Conservation (phyloP, 2,329 filamentous ascomycete species). For the Ceratocystis papillata region DNA sequence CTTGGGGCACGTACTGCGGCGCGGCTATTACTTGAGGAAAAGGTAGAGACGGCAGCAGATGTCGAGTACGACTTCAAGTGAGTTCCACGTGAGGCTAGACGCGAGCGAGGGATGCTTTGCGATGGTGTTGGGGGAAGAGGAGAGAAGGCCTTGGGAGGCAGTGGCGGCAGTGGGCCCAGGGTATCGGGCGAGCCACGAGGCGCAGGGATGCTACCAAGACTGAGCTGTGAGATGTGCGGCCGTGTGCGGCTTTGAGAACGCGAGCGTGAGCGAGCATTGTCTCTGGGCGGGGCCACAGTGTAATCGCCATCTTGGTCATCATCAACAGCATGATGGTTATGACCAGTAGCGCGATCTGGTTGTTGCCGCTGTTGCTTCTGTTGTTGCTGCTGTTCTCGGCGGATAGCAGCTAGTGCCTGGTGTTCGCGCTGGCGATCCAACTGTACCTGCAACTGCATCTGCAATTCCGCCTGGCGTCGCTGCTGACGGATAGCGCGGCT, state of each 20-base stretch:
- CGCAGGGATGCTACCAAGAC: conserved; percentile 19
- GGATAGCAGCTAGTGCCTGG: conserved; percentile 2
- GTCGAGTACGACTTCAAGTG: conserved; percentile 6
- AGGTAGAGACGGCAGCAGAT: neutral
- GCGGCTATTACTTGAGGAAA: neutral
- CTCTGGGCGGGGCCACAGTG: neutral
- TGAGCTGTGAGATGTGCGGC: conserved; percentile 9
- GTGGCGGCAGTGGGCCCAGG: conserved; percentile 15
- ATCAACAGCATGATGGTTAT: neutral
- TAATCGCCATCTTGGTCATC: conserved; percentile 1
- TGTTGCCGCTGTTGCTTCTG: neutral
- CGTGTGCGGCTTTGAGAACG: conserved; percentile 7
- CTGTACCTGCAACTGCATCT: conserved; percentile 18
- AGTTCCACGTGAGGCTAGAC: neutral
- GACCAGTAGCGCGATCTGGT: neutral
- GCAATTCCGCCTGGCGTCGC: conserved; percentile 16
- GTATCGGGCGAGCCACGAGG: neutral
- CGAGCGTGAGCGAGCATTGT: neutral
- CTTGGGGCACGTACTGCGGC: neutral
- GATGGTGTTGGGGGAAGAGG: conserved; percentile 7
- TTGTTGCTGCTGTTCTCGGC: conserved; percentile 4
- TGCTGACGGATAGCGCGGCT: conserved; percentile 17
- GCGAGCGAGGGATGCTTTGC: neutral
- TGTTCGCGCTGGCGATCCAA: conserved; percentile 8
- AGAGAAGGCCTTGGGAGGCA: conserved; percentile 11